Evolutionary conservation across 495 filamentous ascomycete genomes (phyloP), one percentile per base, ranked within the genome.

Genomic region (Glonium stellatum): DNA sequence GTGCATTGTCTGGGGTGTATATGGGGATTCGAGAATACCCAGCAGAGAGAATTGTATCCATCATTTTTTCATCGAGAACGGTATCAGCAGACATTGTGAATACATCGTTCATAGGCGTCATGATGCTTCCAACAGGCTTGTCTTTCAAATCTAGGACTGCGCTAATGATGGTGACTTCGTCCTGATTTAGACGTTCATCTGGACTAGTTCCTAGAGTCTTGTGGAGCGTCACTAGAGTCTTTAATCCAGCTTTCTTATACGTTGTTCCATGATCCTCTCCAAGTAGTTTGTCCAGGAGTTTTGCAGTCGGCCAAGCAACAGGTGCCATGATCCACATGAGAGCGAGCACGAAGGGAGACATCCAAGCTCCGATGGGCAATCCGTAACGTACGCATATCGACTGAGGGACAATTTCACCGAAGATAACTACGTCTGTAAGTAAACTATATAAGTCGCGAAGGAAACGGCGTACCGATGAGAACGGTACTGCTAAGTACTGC

Each of bases 141-240:
- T 93, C 92, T 71, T 97, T 98, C 56, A 98, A 76, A 71, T 98
- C 93, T 52, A 98, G 77, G 18, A 97, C 95, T 23, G 92, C 92
- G 62, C 87, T 95, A 69, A 98, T 98, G 70, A 98, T 98, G 48
- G 92, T 97, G 63, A 97, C 93, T 74, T 98, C 93, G 69, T 98
- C 93, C 62, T 96, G 86, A 69, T 95, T 97, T 27, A 98, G 80
- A 57, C 95, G 86, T 69, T 97, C 89, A 19, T 87, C 88, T 12
- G 81, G 77, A 23, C 85, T 87, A 34, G 87, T 84, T 15, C 93
- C 93, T 15, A 98, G 74, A 12, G 87, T 92, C 69, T 90, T 91
- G 76, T 98, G 93, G 1, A 98, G 79, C 0, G 90, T 96, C 11
- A 98, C 93, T 9, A 98, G 76, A 0, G 88, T 92, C 71, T 92